A percentile compares a stretch with the other conserved stretches of the same genome.
Conservation (phyloP, 805 yeast genomes). For the Teunomyces cretensis region DNA sequence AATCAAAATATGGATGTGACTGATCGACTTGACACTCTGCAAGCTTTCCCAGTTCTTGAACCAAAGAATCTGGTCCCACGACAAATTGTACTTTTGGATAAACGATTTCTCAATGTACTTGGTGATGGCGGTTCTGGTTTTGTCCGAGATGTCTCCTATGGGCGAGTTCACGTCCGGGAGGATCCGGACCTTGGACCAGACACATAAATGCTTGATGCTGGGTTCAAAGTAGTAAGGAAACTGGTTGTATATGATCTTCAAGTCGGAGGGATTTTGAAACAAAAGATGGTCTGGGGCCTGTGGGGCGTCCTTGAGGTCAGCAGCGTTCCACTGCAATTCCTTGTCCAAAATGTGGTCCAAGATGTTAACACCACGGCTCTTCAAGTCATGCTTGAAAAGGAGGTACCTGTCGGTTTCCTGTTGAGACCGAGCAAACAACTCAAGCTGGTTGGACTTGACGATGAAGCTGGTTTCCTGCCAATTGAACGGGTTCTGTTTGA, state of each 20-base stretch:
- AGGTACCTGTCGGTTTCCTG: slow-evolving; percentile 44
- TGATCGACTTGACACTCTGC: slow-evolving; percentile 65
- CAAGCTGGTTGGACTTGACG: slow-evolving; percentile 43
- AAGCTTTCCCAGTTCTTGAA: slow-evolving; percentile 69
- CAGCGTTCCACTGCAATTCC: slow-evolving; percentile 52
- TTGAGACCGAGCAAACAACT: slow-evolving; percentile 49
- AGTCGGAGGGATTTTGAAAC: slow-evolving; percentile 41
- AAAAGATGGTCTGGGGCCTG: slow-evolving; percentile 39
- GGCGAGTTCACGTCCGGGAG: slow-evolving; percentile 49
- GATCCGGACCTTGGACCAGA: slow-evolving; percentile 65
- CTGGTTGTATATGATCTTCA: slow-evolving; percentile 52
- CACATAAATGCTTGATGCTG: slow-evolving; percentile 55
- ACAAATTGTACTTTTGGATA: slow-evolving; percentile 40
- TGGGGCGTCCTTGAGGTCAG: slow-evolving; percentile 25
- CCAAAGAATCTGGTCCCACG: slow-evolving; percentile 51
- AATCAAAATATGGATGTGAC: slow-evolving; percentile 69
- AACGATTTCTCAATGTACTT: slow-evolving; percentile 50
- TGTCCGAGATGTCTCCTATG: slow-evolving; percentile 50
- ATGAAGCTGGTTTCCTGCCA: slow-evolving; percentile 46
- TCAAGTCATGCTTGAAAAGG: slow-evolving; percentile 43
- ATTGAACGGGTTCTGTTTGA: slow-evolving; percentile 37
- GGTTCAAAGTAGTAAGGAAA: slow-evolving; percentile 65
- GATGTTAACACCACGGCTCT: slow-evolving; percentile 35
- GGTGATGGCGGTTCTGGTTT: slow-evolving; percentile 43
- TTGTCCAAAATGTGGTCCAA: slow-evolving; percentile 48